Evolutionary conservation across 2,329 filamentous ascomycete species (phyloP).

Genomic region (Thielaviopsis cerberus): DNA sequence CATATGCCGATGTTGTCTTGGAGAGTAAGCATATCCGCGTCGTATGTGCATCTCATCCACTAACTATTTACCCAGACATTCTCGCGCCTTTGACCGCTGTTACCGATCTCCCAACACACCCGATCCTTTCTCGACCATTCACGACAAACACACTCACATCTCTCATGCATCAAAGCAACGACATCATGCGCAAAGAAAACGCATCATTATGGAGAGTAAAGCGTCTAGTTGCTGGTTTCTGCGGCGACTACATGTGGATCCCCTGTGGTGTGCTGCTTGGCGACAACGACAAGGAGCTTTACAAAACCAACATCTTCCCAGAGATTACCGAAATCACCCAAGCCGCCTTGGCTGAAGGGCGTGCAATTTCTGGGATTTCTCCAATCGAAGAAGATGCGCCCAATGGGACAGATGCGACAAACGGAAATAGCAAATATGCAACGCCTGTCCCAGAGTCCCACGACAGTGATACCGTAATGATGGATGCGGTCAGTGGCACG

Average conservation of each 20-base stretch:
- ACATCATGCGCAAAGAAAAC: constrained; percentile 59
- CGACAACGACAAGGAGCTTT: constrained; percentile 36
- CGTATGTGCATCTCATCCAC: not conserved
- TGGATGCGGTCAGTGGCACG: not conserved
- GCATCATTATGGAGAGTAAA: constrained; percentile 55
- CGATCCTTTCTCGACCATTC: constrained; percentile 56
- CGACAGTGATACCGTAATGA: not conserved
- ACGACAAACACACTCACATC: constrained; percentile 54
- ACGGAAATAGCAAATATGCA: not conserved
- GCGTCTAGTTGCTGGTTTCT: constrained; percentile 51
- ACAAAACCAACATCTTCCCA: constrained; percentile 28
- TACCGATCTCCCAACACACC: constrained; percentile 56
- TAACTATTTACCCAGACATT: constrained; percentile 34
- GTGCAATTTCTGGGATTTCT: constrained; percentile 1
- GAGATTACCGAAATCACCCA: constrained; percentile 19
- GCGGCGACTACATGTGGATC: constrained; percentile 55
- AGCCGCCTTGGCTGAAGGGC: constrained; percentile 5
- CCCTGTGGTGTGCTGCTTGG: constrained; percentile 40
- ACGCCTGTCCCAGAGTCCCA: not conserved
- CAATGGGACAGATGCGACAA: not conserved
- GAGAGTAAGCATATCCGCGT: constrained; percentile 37
- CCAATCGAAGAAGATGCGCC: not conserved
- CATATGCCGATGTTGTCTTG: constrained; percentile 52
- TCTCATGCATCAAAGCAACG: constrained; percentile 48
- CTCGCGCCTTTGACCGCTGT: constrained; percentile 58